Conservation (phyloP, 331 rosid genomes). For the Rosa hybrid region DNA sequence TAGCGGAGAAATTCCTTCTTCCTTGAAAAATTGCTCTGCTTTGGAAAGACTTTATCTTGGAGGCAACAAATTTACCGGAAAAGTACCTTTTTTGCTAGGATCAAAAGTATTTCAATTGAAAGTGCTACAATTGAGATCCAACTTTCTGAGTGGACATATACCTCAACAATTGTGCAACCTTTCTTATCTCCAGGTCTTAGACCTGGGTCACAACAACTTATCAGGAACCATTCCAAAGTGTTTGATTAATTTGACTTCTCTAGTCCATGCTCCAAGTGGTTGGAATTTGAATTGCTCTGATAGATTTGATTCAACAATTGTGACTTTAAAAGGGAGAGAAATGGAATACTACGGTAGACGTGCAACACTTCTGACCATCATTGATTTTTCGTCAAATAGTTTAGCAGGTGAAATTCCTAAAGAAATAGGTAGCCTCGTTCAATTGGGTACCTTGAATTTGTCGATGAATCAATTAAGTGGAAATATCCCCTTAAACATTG, state of each 20-base stretch:
- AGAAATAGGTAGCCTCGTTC: not conserved
- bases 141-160: slow-evolving; percentile 14
- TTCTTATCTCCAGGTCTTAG: not conserved
- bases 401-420: not conserved
- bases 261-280: not conserved
- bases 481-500: not conserved
- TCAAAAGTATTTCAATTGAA: not conserved
- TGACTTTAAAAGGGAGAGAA: slow-evolving; percentile 15
- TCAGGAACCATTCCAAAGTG: slow-evolving; percentile 23
- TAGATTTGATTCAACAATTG: not conserved
- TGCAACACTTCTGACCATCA: not conserved
- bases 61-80: not conserved
- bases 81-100: not conserved
- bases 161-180: slow-evolving; percentile 20
- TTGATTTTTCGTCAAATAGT: not conserved
- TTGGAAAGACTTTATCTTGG: not conserved
- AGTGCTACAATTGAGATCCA: not conserved
- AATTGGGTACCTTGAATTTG: not conserved
- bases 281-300: no score
- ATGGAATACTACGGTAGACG: not conserved
- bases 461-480: not conserved
- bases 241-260: slow-evolving; percentile 11
- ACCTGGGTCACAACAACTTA: slow-evolving; percentile 11
- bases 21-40: slow-evolving; percentile 2
- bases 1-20: slow-evolving; percentile 17